Conservation (phyloP, 768 basidiomycete species). For the Leccinum uliginosum region DNA sequence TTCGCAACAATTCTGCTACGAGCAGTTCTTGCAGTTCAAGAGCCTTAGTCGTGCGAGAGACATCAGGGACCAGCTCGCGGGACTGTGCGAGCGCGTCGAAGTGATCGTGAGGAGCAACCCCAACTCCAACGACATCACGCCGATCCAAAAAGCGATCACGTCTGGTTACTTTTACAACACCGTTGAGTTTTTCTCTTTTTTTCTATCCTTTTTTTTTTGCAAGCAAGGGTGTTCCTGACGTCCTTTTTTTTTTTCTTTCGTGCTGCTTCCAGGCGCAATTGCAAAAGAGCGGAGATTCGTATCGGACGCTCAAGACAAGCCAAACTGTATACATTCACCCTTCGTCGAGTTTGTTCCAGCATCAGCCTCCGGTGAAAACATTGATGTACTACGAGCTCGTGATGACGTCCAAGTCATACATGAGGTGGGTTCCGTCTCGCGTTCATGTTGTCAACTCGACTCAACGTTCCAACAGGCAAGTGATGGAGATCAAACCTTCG, state of each 20-base stretch:
- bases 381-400: slow-evolving; percentile 96
- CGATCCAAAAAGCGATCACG: slow-evolving; percentile 93
- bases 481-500: slow-evolving; percentile 96
- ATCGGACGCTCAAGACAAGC: slow-evolving; percentile 92
- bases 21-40: slow-evolving; percentile 94
- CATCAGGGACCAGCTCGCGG: slow-evolving; percentile 93
- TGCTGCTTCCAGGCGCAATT: slow-evolving; percentile 85
- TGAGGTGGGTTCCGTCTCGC: slow-evolving; percentile 48
- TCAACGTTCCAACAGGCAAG: slow-evolving; percentile 49
- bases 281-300: slow-evolving; percentile 95
- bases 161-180: slow-evolving; percentile 97
- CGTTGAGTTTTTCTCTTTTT: slow-evolving; percentile 37
- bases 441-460: background rate
- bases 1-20: slow-evolving; percentile 95
- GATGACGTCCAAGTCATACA: slow-evolving; percentile 92
- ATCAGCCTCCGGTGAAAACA: slow-evolving; percentile 89
- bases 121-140: slow-evolving; percentile 88
- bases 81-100: slow-evolving; percentile 94
- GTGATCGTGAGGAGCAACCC: slow-evolving; percentile 84
- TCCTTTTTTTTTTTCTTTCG: background rate
- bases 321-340: slow-evolving; percentile 98
- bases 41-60: slow-evolving; percentile 91
- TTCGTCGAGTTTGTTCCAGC: slow-evolving; percentile 90
- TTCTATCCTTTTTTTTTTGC: background rate
- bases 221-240: background rate